phyloP scores from a whole-genome alignment of 2,329 filamentous ascomycete genomes.

The Leptographium lundbergii region DNA sequence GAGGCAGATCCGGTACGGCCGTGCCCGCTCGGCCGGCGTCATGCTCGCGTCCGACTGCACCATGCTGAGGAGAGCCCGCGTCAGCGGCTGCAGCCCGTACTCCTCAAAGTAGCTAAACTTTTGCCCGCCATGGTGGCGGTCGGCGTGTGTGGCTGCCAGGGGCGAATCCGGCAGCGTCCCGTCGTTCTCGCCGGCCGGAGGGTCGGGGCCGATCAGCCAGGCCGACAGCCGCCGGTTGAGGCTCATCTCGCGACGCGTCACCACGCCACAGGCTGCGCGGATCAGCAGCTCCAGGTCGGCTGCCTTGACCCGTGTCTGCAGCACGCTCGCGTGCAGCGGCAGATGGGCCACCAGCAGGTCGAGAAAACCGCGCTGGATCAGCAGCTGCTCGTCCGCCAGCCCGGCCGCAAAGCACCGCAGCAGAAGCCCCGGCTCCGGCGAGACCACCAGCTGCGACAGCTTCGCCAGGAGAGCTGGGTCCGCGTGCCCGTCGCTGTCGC shows the following conservation, averaged over 20 bases:
- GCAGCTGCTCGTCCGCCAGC: constrained; percentile 70
- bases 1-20: constrained; percentile 81
- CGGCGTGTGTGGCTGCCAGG: constrained; percentile 14
- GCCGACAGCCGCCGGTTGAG: constrained; percentile 89
- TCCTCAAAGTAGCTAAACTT: constrained; percentile 73
- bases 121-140: constrained; percentile 30
- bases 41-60: constrained; percentile 36
- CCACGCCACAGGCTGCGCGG: constrained; percentile 72
- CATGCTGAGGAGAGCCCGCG: constrained; percentile 63
- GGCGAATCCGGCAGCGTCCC: constrained; percentile 29
- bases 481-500: constrained; percentile 15
- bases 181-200: constrained; percentile 14
- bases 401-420: constrained; percentile 88
- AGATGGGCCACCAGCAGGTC: constrained; percentile 86
- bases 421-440: constrained; percentile 81
- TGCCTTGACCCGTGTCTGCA: constrained; percentile 61
- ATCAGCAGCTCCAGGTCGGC: constrained; percentile 73
- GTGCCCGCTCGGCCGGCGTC: constrained; percentile 56
- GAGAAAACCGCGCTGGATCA: constrained; percentile 88
- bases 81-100: constrained; percentile 63
- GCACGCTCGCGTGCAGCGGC: constrained; percentile 67
- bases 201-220: constrained; percentile 81
- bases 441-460: constrained; percentile 55
- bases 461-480: constrained; percentile 38
- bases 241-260: constrained; percentile 88